These are phyloP conservation scores for Tolypocladium ophioglossoides DNA, from an alignment of 2,329 filamentous ascomycete genomes.

Conservation along the genomic window DNA sequence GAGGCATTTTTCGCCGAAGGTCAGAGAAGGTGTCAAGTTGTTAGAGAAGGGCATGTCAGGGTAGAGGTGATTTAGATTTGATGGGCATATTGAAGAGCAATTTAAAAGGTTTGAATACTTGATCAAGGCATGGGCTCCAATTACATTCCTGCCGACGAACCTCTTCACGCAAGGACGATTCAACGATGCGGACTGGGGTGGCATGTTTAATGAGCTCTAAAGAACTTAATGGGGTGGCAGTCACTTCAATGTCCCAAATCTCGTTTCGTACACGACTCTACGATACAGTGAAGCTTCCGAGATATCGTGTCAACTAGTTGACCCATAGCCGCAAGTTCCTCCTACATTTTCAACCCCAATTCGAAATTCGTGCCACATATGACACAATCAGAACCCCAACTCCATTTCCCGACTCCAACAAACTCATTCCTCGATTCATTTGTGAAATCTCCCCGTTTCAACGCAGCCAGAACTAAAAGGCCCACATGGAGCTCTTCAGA, in stretches of 20 bases:
- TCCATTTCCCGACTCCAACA: background rate
- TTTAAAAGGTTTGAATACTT: background rate
- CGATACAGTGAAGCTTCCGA: background rate
- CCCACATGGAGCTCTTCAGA: background rate
- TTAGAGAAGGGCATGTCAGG: constrained; percentile 55
- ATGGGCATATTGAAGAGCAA: background rate
- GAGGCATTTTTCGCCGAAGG: constrained; percentile 76
- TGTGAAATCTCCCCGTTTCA: background rate
- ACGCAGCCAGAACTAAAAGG: background rate
- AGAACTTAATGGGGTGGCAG: background rate
- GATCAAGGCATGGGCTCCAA: background rate
- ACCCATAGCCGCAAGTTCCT: background rate
- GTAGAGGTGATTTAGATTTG: constrained; percentile 7
- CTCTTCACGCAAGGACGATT: background rate
- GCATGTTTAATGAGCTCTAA: background rate
- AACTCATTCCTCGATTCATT: background rate
- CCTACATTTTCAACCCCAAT: background rate
- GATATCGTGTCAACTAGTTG: background rate
- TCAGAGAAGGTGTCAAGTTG: constrained; percentile 62
- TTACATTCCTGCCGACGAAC: background rate
- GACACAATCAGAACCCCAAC: background rate
- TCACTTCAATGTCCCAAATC: background rate
- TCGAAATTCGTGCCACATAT: background rate
- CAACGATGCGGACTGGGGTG: background rate
- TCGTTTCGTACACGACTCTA: background rate